Percentiles rank a stretch among this genome's conserved stretches.
phyloP scores from a whole-genome alignment of 2,329 filamentous ascomycete species.

The Calonectria pseudoturangicola region DNA sequence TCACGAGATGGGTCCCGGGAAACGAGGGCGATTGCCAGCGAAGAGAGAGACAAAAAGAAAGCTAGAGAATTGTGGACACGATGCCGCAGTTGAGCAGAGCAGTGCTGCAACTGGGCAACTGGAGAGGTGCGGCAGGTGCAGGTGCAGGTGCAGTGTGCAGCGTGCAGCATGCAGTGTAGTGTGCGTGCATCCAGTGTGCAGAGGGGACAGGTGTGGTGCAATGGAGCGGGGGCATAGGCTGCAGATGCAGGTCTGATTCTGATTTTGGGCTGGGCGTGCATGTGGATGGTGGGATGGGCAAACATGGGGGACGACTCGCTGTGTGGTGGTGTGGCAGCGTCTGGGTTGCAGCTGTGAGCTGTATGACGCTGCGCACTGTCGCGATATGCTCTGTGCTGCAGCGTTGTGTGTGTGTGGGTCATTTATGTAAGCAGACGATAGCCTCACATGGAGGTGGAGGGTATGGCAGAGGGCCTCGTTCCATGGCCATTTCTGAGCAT shows the following conservation, averaged over 20 bases:
- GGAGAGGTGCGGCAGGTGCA: constrained; percentile 33
- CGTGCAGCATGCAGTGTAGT: constrained; percentile 8
- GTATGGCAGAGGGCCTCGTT: constrained; percentile 20
- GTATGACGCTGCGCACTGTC: constrained; percentile 29
- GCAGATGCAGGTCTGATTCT: constrained; percentile 41
- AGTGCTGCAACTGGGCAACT: constrained; percentile 25
- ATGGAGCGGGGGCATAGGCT: constrained; percentile 35
- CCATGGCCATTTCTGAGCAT: constrained; percentile 11
- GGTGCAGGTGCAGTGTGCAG: constrained; percentile 16
- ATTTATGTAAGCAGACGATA: constrained; percentile 27
- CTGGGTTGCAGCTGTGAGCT: constrained; percentile 26
- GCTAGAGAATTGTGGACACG: constrained; percentile 33
- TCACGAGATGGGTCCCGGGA: neutral
- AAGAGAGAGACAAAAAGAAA: constrained; percentile 32
- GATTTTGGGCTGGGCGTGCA: constrained; percentile 19
- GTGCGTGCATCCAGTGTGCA: constrained; percentile 30
- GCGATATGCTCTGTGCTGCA: constrained; percentile 28
- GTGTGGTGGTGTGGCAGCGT: constrained; percentile 26
- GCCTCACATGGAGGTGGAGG: constrained; percentile 17
- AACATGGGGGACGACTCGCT: constrained; percentile 28
- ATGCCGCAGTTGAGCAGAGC: constrained; percentile 32
- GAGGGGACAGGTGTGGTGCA: constrained; percentile 34
- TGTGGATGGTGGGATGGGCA: constrained; percentile 24
- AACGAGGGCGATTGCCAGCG: constrained; percentile 35
- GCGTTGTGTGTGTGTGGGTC: constrained; percentile 25